phyloP scores from a whole-genome alignment of 139 green algal genomes.

The Edaphochlamys debaryana region DNA sequence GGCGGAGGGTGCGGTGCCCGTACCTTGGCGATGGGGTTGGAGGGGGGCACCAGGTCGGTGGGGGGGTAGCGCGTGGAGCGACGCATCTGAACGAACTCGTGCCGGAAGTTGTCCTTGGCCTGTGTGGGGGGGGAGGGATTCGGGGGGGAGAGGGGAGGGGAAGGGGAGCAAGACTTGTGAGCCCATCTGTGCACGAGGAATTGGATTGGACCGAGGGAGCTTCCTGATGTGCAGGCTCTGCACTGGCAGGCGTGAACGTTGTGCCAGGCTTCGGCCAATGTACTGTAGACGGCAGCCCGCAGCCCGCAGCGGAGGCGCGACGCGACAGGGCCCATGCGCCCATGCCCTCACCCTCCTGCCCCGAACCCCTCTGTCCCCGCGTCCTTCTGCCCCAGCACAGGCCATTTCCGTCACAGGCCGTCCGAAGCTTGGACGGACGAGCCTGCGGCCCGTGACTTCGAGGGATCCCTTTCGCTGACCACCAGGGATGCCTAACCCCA shows the following conservation, averaged over 20 bases:
- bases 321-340: no score
- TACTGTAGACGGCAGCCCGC: no score
- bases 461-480: no score
- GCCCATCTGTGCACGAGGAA: not conserved
- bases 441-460: no score
- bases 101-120: slow-evolving; percentile 78
- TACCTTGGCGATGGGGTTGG: slow-evolving; percentile 39
- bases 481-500: not conserved
- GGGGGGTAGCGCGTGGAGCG: slow-evolving; percentile 74
- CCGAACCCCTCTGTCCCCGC: not conserved
- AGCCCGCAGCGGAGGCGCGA: no score
- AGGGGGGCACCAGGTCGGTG: slow-evolving; percentile 44
- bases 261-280: no score
- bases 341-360: no score
- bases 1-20: not conserved
- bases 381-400: not conserved
- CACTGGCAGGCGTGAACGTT: no score
- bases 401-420: not conserved
- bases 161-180: not conserved
- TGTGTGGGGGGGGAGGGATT: slow-evolving; percentile 2
- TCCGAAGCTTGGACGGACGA: no score
- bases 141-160: not conserved
- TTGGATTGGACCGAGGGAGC: not conserved
- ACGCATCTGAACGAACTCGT: slow-evolving; percentile 78
- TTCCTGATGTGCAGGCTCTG: no score